A percentile compares a stretch with the other conserved stretches of the same genome.
Evolutionary conservation across 1,284 basidiomycete genomes (phyloP).

Genomic region (Ceratobasidium sp.): DNA sequence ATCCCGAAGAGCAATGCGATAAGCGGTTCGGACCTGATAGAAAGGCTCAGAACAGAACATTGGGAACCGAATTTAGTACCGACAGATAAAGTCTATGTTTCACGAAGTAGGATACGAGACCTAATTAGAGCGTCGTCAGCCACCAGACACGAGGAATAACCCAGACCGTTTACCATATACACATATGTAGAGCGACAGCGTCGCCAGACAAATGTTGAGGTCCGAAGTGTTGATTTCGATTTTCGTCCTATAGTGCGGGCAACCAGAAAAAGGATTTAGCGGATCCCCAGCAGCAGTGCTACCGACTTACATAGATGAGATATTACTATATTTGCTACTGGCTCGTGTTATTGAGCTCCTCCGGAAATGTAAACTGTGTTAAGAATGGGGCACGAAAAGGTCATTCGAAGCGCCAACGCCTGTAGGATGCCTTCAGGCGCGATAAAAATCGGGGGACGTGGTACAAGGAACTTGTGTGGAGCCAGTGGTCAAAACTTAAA

Average conservation of each 20-base stretch:
- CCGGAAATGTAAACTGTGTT: not conserved
- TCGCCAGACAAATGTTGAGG: conserved; percentile 40
- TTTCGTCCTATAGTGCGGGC: not conserved
- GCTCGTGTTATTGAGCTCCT: conserved; percentile 42
- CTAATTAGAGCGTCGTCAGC: not conserved
- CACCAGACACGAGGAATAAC: not conserved
- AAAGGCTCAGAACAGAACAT: not conserved
- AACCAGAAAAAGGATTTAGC: not conserved
- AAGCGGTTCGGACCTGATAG: conserved; percentile 30
- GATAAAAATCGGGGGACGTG: not conserved
- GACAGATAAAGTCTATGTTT: conserved; percentile 38
- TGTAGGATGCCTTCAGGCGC: conserved; percentile 11
- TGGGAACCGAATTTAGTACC: not conserved
- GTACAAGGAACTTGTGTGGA: not conserved
- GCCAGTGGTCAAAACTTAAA: not conserved
- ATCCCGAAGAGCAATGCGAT: conserved; percentile 32
- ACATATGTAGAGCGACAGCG: conserved; percentile 40
- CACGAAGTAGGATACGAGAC: conserved; percentile 30
- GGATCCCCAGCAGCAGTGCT: not conserved
- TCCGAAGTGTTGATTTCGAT: conserved; percentile 31
- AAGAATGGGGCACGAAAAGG: not conserved
- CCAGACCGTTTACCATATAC: conserved; percentile 2
- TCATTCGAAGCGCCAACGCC: conserved; percentile 1
- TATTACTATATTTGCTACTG: conserved; percentile 2
- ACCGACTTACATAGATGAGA: conserved; percentile 11